Evolutionary conservation across 2,329 filamentous ascomycete species (phyloP), one percentile per base, ranked within the genome.

Genomic region (Gnomoniopsis sp.): DNA sequence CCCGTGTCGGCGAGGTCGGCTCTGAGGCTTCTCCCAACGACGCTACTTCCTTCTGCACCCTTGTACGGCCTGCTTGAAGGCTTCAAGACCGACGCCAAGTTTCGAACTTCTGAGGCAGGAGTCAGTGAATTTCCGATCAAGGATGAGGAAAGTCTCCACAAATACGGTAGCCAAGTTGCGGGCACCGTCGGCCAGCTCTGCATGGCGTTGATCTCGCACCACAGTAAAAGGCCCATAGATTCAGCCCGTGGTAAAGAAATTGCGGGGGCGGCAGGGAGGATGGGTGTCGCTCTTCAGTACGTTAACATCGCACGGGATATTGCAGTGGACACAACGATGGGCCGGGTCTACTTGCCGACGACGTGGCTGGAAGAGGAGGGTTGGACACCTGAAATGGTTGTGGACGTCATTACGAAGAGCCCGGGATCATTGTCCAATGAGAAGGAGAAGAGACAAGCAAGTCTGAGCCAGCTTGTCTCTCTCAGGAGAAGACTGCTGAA

Each of bases 221-320:
- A 90, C 65, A 78, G 72, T 65, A 36, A 74, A 50, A 62, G 70
- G 60, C 30, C 63, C 41, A 55, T 74, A 49, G 59, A 66, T 14
- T 52, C 63, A 4, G 61, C 70, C 49, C 71, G 76, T 30, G 63
- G 70, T 46, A 68, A 74, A 15, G 67, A 73, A 2, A 75, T 89
- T 6, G 74, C 87, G 15, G 67, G 74, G 17, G 81, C 86, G 0
- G 87, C 87, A 1, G 77, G 78, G 21, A 76, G 79, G 30, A 91
- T 91, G 88, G 89, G 89, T 0, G 80, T 88, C 36, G 88, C 88
- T 1, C 74, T 91, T n/a, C 88, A 92, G 66, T 90, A 88, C 65
- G 83, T 90, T 65, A 92, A 91, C 66, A 90, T 92, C 61, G 86
- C 88, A 3, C 84, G 89, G 22, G 89, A 92, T 66, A 85, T 91